These are phyloP conservation scores for Exophiala calicioides DNA, from an alignment of 2,329 filamentous ascomycete genomes.

Conservation along the genomic window DNA sequence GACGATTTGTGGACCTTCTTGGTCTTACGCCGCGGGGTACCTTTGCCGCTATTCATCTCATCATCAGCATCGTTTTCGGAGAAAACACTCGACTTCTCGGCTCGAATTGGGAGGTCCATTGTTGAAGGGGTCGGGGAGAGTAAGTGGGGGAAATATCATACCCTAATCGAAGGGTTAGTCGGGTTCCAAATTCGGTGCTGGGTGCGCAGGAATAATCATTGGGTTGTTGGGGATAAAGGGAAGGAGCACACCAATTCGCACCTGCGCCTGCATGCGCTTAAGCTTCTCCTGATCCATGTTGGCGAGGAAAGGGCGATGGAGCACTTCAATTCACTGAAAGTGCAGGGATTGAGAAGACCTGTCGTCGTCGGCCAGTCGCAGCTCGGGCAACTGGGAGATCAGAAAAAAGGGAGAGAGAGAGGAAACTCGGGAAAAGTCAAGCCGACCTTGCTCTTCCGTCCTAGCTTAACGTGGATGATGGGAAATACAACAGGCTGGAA, in stretches of 20 bases:
- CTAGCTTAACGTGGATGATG: constrained; percentile 10
- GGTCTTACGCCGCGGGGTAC: constrained; percentile 94
- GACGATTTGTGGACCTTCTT: constrained; percentile 96
- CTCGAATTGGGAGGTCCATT: background rate
- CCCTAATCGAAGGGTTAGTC: constrained; percentile 18
- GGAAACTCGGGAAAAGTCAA: constrained; percentile 9
- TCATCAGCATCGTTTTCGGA: too few relatives aligned
- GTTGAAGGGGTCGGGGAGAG: constrained; percentile 33
- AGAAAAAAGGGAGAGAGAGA: background rate
- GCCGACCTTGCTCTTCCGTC: constrained; percentile 10
- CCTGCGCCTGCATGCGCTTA: constrained; percentile 65
- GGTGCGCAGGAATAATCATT: constrained; percentile 10
- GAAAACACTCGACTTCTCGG: too few relatives aligned
- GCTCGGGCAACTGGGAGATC: background rate
- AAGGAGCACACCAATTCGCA: constrained; percentile 67
- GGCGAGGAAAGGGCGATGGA: constrained; percentile 32
- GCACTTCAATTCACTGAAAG: constrained; percentile 5
- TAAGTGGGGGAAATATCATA: constrained; percentile 28
- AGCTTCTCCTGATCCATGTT: constrained; percentile 68
- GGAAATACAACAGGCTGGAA: background rate
- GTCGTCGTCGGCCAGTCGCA: background rate
- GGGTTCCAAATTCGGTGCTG: background rate
- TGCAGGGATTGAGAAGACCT: constrained; percentile 4
- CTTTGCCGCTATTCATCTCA: constrained; percentile 70
- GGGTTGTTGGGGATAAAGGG: constrained; percentile 10